phyloP scores from a whole-genome alignment of 106 monocot genomes.

The Ottelia alismoides region DNA sequence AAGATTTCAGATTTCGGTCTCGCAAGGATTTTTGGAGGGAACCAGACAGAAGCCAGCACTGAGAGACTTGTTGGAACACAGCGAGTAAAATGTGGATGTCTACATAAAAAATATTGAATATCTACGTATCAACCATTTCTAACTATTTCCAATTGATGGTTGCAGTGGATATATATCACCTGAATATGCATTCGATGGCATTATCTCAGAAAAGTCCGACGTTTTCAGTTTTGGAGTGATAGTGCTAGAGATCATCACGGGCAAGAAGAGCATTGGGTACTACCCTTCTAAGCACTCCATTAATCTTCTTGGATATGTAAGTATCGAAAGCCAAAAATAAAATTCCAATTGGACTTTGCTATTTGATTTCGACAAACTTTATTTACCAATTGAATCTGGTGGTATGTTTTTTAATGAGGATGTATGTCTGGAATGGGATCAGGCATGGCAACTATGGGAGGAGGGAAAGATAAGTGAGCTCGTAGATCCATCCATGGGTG shows the following conservation, averaged over 20 bases:
- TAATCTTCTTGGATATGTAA: slow-evolving; percentile 2
- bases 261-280: background rate
- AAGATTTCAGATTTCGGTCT: slow-evolving; percentile 6
- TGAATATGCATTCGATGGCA: slow-evolving; percentile 5
- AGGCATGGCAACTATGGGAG: slow-evolving; percentile 3
- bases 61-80: background rate
- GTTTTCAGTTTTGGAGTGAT: slow-evolving; percentile 10
- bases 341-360: no score
- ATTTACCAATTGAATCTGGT: background rate
- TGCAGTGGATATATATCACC: slow-evolving; percentile 8
- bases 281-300: background rate
- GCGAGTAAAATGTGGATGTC: no score
- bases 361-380: background rate
- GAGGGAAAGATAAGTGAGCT: background rate
- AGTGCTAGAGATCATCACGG: slow-evolving; percentile 1
- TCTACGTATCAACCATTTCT: no score
- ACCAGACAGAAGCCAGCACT: slow-evolving; percentile 3
- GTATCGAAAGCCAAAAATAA: no score
- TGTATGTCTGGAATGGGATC: no score
- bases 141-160: background rate
- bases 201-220: slow-evolving; percentile 5
- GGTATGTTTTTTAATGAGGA: no score
- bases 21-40: slow-evolving; percentile 3
- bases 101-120: background rate
- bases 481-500: background rate